Conservation (phyloP, 495 filamentous ascomycete genomes). For the Bacidia rubella region DNA sequence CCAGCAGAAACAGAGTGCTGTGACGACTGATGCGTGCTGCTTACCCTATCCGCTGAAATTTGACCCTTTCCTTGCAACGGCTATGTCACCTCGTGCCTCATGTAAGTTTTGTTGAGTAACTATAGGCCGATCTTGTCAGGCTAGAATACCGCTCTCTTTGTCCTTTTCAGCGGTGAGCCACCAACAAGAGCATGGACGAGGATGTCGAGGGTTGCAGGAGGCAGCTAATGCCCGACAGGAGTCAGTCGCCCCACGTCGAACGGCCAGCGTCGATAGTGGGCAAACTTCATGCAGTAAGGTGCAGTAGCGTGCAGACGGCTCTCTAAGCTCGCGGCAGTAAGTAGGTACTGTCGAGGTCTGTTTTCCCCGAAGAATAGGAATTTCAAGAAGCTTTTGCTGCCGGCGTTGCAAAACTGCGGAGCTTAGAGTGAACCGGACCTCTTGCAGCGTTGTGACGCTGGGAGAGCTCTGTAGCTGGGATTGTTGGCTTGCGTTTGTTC, state of each 20-base stretch:
- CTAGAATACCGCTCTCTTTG: too few species aligned
- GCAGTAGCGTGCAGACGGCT: conserved; percentile 13
- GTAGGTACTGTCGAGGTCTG: neutral
- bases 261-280: conserved; percentile 13
- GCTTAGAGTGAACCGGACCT: neutral
- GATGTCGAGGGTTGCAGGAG: neutral
- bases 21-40: too few species aligned
- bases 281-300: conserved; percentile 9
- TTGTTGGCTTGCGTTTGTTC: too few species aligned
- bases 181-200: too few species aligned
- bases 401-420: neutral
- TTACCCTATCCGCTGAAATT: too few species aligned
- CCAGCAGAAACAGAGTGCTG: too few species aligned
- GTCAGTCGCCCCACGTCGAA: conserved; percentile 3
- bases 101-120: too few species aligned
- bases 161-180: too few species aligned
- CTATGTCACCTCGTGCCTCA: too few species aligned
- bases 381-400: neutral
- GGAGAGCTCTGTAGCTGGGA: neutral
- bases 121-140: too few species aligned
- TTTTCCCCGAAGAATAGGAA: neutral
- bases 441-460: neutral
- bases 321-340: neutral
- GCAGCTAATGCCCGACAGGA: neutral
- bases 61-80: too few species aligned